These are phyloP conservation scores for Candida piceae DNA, from an alignment of 805 yeast genomes.

Conservation along the genomic window DNA sequence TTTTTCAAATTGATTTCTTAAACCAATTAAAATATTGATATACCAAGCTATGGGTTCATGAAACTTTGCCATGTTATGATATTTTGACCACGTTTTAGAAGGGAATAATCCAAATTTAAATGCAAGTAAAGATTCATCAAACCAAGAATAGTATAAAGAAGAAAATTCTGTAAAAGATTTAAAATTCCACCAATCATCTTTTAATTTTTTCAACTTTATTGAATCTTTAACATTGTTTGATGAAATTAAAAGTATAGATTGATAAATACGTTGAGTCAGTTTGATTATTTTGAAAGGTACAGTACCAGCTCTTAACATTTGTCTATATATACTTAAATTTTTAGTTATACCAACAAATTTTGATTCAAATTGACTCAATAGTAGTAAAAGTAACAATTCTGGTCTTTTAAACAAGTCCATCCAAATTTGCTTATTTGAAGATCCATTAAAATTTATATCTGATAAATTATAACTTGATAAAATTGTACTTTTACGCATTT, in stretches of 20 bases:
- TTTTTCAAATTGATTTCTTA: slow-evolving; percentile 45
- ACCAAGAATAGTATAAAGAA: slow-evolving; percentile 57
- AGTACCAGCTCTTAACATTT: slow-evolving; percentile 64
- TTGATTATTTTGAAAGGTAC: slow-evolving; percentile 53
- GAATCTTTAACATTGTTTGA: slow-evolving; percentile 13
- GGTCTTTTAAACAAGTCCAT: slow-evolving; percentile 27
- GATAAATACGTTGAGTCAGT: slow-evolving; percentile 30
- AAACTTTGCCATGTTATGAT: slow-evolving; percentile 37
- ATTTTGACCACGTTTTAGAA: slow-evolving; percentile 24
- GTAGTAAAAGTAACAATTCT: slow-evolving; percentile 25
- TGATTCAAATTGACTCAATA: slow-evolving; percentile 35
- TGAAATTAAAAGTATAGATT: slow-evolving; percentile 15
- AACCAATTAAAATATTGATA: slow-evolving; percentile 52
- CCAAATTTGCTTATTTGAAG: slow-evolving; percentile 20
- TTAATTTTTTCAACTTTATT: slow-evolving; percentile 17
- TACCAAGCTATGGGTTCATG: slow-evolving; percentile 72
- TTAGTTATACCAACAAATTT: slow-evolving; percentile 40
- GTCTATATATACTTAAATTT: slow-evolving; percentile 55
- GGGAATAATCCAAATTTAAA: slow-evolving; percentile 48
- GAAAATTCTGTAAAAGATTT: slow-evolving; percentile 45
- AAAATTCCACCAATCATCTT: slow-evolving; percentile 36
- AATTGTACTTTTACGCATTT: slow-evolving; percentile 27
- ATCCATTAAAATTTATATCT: slow-evolving; percentile 19
- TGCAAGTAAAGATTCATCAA: slow-evolving; percentile 58
- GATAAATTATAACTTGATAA: slow-evolving; percentile 11